Evolutionary conservation across 768 basidiomycete genomes (phyloP).

Genomic region (Xerocomus potaroensis): DNA sequence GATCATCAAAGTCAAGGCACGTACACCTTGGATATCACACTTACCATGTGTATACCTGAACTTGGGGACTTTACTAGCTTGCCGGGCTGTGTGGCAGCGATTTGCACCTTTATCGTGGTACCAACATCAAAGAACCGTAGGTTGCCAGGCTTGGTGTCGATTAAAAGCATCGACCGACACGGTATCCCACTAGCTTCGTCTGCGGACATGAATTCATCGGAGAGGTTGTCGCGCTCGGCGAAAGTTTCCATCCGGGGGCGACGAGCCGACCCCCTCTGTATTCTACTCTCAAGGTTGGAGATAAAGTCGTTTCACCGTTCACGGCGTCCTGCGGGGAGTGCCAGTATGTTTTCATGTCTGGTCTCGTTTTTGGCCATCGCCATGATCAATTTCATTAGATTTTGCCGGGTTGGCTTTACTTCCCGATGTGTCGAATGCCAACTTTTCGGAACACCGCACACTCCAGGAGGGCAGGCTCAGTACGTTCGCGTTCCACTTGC

Average conservation of each 20-base stretch:
- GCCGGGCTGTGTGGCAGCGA: slow-evolving; percentile 73
- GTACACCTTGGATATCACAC: slow-evolving; percentile 10
- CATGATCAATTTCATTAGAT: slow-evolving; percentile 35
- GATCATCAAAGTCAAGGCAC: slow-evolving; percentile 68
- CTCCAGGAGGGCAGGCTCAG: slow-evolving; percentile 77
- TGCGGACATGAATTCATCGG: slow-evolving; percentile 81
- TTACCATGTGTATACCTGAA: neutral
- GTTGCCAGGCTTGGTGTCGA: slow-evolving; percentile 15
- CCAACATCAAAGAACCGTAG: slow-evolving; percentile 51
- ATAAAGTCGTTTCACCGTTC: slow-evolving; percentile 78
- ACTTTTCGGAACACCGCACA: slow-evolving; percentile 61
- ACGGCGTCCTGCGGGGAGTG: slow-evolving; percentile 84
- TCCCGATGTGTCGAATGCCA: slow-evolving; percentile 57
- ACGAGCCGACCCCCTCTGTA: slow-evolving; percentile 59
- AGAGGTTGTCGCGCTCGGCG: slow-evolving; percentile 62
- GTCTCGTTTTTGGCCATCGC: neutral
- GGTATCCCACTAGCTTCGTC: slow-evolving; percentile 43
- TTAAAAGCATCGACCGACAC: neutral
- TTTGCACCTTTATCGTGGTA: slow-evolving; percentile 70
- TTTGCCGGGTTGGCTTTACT: slow-evolving; percentile 70
- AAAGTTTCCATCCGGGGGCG: slow-evolving; percentile 43
- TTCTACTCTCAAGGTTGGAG: slow-evolving; percentile 59
- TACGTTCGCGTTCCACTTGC: slow-evolving; percentile 76
- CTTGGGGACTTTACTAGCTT: slow-evolving; percentile 36
- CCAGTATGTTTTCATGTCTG: slow-evolving; percentile 47